Evolutionary conservation across 192 early-diverging fungal genomes (phyloP).

Genomic region (Coemansia sp.): DNA sequence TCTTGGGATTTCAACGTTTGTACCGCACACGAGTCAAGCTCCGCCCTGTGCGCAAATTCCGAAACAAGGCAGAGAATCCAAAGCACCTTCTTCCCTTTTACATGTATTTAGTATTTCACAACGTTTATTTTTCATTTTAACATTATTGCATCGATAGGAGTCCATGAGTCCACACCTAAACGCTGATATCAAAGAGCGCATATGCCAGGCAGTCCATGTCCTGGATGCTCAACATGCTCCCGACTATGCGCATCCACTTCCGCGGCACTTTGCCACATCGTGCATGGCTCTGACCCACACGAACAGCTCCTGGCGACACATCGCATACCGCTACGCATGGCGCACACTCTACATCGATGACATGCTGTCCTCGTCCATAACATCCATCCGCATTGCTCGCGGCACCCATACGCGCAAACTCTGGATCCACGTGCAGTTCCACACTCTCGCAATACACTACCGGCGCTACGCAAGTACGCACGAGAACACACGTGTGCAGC

Average conservation of each 20-base stretch:
- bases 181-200: conserved; percentile 46
- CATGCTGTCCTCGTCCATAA: conserved; percentile 2
- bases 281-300: conserved; percentile 29
- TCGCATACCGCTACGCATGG: conserved; percentile 43
- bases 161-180: conserved; percentile 22
- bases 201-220: conserved; percentile 28
- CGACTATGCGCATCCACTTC: not conserved
- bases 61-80: too few relatives aligned
- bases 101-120: too few relatives aligned
- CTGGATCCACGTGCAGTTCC: conserved; percentile 32
- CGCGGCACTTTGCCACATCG: conserved; percentile 26
- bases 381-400: conserved; percentile 11
- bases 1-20: too few relatives aligned
- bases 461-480: conserved; percentile 35
- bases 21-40: too few relatives aligned
- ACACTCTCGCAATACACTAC: conserved; percentile 38
- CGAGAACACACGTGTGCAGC: conserved; percentile 39
- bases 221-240: not conserved
- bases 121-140: not conserved
- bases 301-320: conserved; percentile 36
- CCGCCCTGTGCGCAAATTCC: too few relatives aligned
- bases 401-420: conserved; percentile 39
- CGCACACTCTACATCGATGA: conserved; percentile 40
- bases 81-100: too few relatives aligned
- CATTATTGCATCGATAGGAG: not conserved